Evolutionary conservation across 2,329 filamentous ascomycete genomes (phyloP).

Genomic region (Mollisiaceae sp.): DNA sequence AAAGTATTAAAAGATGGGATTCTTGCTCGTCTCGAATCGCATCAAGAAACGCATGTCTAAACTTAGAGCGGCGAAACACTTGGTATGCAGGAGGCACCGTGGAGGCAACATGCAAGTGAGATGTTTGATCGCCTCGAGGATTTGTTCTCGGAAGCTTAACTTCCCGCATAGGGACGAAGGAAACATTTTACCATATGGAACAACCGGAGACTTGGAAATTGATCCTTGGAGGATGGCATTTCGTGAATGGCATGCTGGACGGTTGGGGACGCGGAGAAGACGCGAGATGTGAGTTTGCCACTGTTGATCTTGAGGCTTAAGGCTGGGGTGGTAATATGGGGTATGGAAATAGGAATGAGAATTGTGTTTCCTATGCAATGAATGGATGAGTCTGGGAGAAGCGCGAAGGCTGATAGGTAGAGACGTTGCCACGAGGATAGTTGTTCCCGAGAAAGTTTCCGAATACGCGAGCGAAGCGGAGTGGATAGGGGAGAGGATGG

Average conservation of each 20-base stretch:
- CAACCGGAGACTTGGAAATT: neutral
- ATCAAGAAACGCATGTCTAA: neutral
- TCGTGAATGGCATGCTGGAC: neutral
- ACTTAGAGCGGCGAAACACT: conserved; percentile 1
- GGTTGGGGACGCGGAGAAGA: neutral
- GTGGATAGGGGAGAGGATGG: too few species aligned
- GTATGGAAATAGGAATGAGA: neutral
- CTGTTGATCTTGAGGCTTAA: conserved; percentile 7
- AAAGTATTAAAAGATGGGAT: neutral
- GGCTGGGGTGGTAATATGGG: neutral
- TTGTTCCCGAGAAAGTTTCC: too few species aligned
- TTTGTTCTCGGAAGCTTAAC: conserved; percentile 1
- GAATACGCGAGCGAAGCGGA: too few species aligned
- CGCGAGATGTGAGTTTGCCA: neutral
- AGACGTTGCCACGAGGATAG: neutral
- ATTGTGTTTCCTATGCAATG: neutral
- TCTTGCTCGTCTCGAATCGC: neutral
- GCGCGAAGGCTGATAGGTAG: neutral
- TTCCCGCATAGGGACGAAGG: neutral
- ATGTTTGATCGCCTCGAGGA: conserved; percentile 6
- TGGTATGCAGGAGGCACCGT: neutral
- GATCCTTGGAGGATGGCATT: neutral
- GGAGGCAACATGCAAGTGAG: neutral
- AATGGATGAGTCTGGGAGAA: neutral
- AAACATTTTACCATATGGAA: neutral